Evolutionary conservation across 331 rosid genomes (phyloP).

Genomic region (Pyrus hybrid): DNA sequence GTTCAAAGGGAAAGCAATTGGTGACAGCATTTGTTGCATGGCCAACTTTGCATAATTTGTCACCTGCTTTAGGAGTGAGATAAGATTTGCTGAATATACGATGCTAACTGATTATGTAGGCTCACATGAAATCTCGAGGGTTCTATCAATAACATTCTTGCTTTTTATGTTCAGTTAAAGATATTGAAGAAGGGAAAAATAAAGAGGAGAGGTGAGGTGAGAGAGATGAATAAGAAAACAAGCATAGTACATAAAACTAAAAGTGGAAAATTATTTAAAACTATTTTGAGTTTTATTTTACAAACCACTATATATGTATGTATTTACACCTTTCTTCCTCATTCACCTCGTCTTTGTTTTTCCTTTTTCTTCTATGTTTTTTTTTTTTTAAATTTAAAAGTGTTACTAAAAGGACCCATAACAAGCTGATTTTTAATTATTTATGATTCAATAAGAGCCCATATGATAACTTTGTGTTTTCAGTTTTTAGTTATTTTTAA

Average conservation of each 20-base stretch:
- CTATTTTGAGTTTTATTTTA: background rate
- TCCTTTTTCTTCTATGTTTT: background rate
- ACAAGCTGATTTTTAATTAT: background rate
- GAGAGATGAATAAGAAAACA: background rate
- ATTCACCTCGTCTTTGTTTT: background rate
- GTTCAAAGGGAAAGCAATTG: background rate
- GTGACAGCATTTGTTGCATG: background rate
- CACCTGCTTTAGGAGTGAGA: background rate
- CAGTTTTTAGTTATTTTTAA: background rate
- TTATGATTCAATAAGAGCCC: background rate
- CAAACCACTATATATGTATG: background rate
- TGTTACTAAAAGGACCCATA: background rate
- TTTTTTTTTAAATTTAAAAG: background rate
- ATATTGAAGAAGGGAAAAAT: background rate
- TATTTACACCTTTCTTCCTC: background rate
- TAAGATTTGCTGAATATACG: background rate
- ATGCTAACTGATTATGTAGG: background rate
- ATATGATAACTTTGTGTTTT: background rate
- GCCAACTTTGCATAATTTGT: background rate
- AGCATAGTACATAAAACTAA: background rate
- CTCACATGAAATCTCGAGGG: background rate
- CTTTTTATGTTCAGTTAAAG: background rate
- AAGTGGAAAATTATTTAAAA: background rate
- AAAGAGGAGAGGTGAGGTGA: background rate
- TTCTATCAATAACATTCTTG: background rate